A percentile compares a stretch with the other conserved stretches of the same genome.
Evolutionary conservation across 2,329 filamentous ascomycete species (phyloP).

Genomic region (Exophiala dermatitidis): DNA sequence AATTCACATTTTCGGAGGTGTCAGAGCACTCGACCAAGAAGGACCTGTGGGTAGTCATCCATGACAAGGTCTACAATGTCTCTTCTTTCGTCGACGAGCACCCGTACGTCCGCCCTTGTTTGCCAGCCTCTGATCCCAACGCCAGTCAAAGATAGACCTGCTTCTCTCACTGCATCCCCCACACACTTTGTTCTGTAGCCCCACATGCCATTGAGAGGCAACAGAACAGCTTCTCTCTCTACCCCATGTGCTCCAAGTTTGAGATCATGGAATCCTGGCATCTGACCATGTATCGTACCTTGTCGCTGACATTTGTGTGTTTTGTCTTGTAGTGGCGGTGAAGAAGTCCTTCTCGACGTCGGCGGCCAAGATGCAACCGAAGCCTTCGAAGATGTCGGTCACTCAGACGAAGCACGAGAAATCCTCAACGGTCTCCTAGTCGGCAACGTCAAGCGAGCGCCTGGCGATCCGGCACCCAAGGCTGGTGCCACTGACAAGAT

Average conservation of each 20-base stretch:
- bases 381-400: conserved; percentile 97
- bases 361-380: conserved; percentile 93
- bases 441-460: conserved; percentile 71
- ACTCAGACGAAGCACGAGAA: conserved; percentile 96
- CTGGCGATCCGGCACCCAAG: conserved; percentile 74
- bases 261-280: not conserved
- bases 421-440: conserved; percentile 72
- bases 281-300: not conserved
- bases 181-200: conserved; percentile 5
- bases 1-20: conserved; percentile 73
- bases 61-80: conserved; percentile 93
- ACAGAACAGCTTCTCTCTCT: not conserved
- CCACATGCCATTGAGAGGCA: conserved; percentile 10
- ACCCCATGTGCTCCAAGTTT: not conserved
- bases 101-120: conserved; percentile 53
- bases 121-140: not conserved
- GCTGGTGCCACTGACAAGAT: conserved; percentile 46
- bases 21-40: conserved; percentile 83
- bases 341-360: conserved; percentile 95
- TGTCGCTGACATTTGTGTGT: not conserved
- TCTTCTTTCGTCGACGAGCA: conserved; percentile 94
- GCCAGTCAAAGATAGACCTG: not conserved
- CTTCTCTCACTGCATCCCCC: conserved; percentile 7
- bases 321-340: conserved; percentile 66
- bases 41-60: conserved; percentile 83